A percentile compares a stretch with the other conserved stretches of the same genome.
Conservation (phyloP, 2,329 filamentous ascomycete genomes). For the Tolypocladium tundrense region DNA sequence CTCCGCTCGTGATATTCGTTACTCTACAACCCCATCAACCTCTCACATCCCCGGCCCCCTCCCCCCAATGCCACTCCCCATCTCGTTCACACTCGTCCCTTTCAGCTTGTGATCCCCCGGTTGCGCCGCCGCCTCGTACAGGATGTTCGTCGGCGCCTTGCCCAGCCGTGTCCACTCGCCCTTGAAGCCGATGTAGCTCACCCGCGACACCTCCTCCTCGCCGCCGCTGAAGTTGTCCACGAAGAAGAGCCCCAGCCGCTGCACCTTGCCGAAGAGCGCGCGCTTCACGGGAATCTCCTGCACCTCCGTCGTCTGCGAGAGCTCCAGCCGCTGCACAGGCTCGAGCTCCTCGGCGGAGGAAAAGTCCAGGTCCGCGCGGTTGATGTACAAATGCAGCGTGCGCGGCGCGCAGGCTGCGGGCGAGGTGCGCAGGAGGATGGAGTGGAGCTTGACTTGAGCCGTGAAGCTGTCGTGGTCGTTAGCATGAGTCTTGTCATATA, state of each 20-base stretch:
- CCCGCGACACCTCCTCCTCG: constrained; percentile 67
- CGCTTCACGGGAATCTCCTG: constrained; percentile 83
- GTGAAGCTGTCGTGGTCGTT: constrained; percentile 57
- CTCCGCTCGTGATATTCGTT: not conserved
- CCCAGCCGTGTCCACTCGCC: constrained; percentile 87
- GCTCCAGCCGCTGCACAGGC: constrained; percentile 65
- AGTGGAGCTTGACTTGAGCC: constrained; percentile 85
- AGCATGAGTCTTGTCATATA: not conserved
- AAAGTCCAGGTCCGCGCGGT: constrained; percentile 83
- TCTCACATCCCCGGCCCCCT: constrained; percentile 19
- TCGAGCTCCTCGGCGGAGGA: constrained; percentile 55
- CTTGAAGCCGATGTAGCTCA: constrained; percentile 85
- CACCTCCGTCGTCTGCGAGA: constrained; percentile 69
- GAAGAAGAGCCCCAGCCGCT: constrained; percentile 75
- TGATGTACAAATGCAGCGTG: constrained; percentile 80
- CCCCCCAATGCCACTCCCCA: constrained; percentile 44
- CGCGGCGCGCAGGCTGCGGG: constrained; percentile 60
- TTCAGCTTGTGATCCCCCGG: constrained; percentile 72
- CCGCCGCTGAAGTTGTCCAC: constrained; percentile 80
- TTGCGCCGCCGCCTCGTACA: constrained; percentile 92
- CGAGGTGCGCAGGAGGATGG: constrained; percentile 75
- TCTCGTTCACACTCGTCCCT: constrained; percentile 42
- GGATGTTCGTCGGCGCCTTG: constrained; percentile 59
- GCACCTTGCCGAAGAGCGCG: constrained; percentile 81
- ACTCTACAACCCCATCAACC: not conserved